phyloP scores from a whole-genome alignment of 129 eudicot species.

The Solidago caesia region DNA sequence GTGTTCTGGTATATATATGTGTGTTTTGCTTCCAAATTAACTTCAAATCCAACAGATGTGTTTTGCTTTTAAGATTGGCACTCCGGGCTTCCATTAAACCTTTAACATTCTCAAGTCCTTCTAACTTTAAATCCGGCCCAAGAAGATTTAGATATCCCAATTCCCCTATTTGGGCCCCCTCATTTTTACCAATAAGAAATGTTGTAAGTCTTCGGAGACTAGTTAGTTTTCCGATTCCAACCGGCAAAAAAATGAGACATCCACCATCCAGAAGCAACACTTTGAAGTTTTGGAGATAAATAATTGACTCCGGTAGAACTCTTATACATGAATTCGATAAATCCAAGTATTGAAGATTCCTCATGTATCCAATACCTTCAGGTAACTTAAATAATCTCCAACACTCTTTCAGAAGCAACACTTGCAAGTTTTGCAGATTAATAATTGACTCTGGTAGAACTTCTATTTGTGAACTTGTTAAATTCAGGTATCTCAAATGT shows the following conservation, averaged over 20 bases:
- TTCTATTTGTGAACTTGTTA: conserved; percentile 27
- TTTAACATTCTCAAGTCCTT: conserved; percentile 7
- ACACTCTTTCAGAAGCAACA: conserved; percentile 18
- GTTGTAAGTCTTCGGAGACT: not conserved
- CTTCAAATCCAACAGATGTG: not conserved
- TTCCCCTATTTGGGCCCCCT: conserved; percentile 18
- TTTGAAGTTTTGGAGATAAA: conserved; percentile 37
- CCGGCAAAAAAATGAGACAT: not conserved
- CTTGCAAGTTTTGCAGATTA: conserved; percentile 36
- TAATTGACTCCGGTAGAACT: conserved; percentile 39
- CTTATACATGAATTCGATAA: not conserved
- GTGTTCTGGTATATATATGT: not conserved
- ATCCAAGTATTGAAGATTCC: conserved; percentile 28
- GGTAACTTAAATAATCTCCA: not conserved
- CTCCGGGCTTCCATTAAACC: conserved; percentile 20
- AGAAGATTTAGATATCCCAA: conserved; percentile 17
- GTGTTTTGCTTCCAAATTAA: not conserved
- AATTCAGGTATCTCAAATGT: conserved; percentile 30
- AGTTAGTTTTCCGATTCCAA: conserved; percentile 16
- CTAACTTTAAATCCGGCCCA: not conserved
- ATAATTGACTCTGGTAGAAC: conserved; percentile 42
- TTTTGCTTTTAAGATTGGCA: conserved; percentile 18
- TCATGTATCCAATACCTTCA: conserved; percentile 16
- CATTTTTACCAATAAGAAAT: not conserved
- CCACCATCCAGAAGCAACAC: conserved; percentile 17